These are phyloP conservation scores for Phytophthora citricola DNA, from an alignment of 352 stramenopile genomes.

Conservation along the genomic window DNA sequence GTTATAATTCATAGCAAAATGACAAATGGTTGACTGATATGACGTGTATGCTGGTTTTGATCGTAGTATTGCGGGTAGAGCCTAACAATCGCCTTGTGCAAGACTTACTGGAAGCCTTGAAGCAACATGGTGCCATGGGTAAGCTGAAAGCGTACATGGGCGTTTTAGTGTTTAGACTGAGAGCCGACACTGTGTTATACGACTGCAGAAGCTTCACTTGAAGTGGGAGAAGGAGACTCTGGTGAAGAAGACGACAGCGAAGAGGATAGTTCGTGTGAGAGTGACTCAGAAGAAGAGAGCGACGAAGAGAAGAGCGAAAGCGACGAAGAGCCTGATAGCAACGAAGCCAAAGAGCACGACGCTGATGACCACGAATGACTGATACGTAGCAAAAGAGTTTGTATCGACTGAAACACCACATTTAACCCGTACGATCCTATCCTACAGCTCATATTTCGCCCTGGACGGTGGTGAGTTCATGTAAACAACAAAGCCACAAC, in stretches of 20 bases:
- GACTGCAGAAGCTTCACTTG: conserved; percentile 28
- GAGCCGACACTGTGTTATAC: background rate
- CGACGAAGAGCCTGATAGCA: conserved; percentile 25
- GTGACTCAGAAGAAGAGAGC: conserved; percentile 58
- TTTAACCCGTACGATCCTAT: conserved; percentile 26
- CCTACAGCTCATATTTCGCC: conserved; percentile 34
- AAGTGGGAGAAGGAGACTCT: conserved; percentile 40
- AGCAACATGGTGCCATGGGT: conserved; percentile 64
- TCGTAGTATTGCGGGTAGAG: conserved; percentile 61
- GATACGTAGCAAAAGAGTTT: conserved; percentile 11
- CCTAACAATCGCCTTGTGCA: conserved; percentile 70
- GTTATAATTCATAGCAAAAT: background rate
- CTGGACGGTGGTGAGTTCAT: conserved; percentile 1
- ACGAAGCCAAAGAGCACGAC: conserved; percentile 31
- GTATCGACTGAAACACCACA: background rate
- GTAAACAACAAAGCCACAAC: conserved; percentile 25
- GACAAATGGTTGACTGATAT: background rate
- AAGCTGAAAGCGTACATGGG: background rate
- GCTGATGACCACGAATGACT: conserved; percentile 30
- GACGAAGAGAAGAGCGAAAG: conserved; percentile 19
- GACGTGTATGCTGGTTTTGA: background rate
- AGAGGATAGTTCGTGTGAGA: conserved; percentile 61
- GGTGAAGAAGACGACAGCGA: conserved; percentile 49
- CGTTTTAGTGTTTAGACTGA: background rate
- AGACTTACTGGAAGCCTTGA: conserved; percentile 68